Evolutionary conservation across 1,284 basidiomycete genomes (phyloP), one percentile per base, ranked within the genome.

Genomic region (Peniophora sp.): DNA sequence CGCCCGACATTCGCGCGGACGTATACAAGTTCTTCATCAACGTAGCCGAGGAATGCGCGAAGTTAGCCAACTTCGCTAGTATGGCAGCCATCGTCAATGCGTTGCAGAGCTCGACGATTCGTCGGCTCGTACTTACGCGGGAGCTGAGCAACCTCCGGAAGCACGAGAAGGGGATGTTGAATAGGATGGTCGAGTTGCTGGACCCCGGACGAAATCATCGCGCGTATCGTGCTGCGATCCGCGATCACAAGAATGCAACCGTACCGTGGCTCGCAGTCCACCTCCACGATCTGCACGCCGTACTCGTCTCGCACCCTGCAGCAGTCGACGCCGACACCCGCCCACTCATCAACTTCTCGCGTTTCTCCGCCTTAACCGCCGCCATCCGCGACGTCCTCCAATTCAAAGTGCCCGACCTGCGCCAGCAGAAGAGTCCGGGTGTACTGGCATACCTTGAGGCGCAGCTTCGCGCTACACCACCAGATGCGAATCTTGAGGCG

Each of bases 21-120:
- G 67, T 68, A 9, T 61, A 73, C 39, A 70, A 67, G 50, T 74
- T 71, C 53, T 75, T 75, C 53, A 63, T 75, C 48, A 64, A 69
- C 50, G 63, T 66, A 9, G 72, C 72, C 27, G 53, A 75, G 70
- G 72, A 73, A 58, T 77, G 72, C 55, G 63, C 64, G 20, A 65
- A 65, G 50, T 52, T 69, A 35, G 66, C 66, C 19, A 76, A 77
- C 53, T 75, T 69, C 54, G 64, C 67, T 3, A 73, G 72, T 11
- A 59, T 70, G 50, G 64, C 67, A 11, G 70, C 72, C 2, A 71
- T 77, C 38, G 61, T 68, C 2, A 66, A 61, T 10, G 73, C 72
- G 9, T 59, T 76, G 23, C 63, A 69, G 50, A 75, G 72, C 9
- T 54, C 63, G 2, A 61, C 66, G 1, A 32, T 52, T 24, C 3